Base-by-base conservation (phyloP, 2,329 filamentous ascomycete genomes). In the Penicillium sp. region DNA sequence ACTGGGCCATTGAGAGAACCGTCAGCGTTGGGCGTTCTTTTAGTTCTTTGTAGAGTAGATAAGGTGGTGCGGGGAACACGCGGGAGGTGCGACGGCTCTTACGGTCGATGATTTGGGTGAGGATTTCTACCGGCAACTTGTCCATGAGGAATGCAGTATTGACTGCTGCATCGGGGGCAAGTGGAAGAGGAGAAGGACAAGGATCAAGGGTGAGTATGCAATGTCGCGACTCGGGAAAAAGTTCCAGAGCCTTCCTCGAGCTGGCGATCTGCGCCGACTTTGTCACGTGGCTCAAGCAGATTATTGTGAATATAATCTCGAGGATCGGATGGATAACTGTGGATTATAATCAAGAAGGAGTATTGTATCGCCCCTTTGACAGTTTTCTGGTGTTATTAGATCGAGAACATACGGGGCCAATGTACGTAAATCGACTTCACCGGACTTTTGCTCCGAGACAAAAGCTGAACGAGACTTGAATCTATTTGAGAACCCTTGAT, bases 71-170 rank as follows among this genome's bases (percentile, higher is more conserved):
- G 63, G 67, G 67, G 58, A 55, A 67, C 50, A 57, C 59, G 59
- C 61, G 60, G 60, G 61, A 66, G 65, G n/a, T 65, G 58, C 63
- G 62, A 41, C 50, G 62, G 57, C 55, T 58, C 85, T 79, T 78
- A 89, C 86, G 85, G 65, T 82, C 81, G 61, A 88, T 76, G 64
- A 90, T 84, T 69, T 88, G 83, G 62, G 87, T 79, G 58, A 89
- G 71, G 63, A 89, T 83, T 78, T 90, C 87, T 73, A 84, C 81
- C 41, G 87, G 87, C 63, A 90, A 82, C 67, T 79, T 79, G 65
- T 86, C 80, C 72, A 86, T 81, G 68, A 58, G 65, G 65, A 56
- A 63, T 43, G 48, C 58, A 53, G 59, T 56, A 54, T 52, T 60
- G 56, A 54, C 53, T 57, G 54, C 60, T 66, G 64, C 72, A 73